Evolutionary conservation across 352 stramenopile genomes (phyloP), one percentile per base, ranked within the genome.

Genomic region (Globisporangium perplexum): DNA sequence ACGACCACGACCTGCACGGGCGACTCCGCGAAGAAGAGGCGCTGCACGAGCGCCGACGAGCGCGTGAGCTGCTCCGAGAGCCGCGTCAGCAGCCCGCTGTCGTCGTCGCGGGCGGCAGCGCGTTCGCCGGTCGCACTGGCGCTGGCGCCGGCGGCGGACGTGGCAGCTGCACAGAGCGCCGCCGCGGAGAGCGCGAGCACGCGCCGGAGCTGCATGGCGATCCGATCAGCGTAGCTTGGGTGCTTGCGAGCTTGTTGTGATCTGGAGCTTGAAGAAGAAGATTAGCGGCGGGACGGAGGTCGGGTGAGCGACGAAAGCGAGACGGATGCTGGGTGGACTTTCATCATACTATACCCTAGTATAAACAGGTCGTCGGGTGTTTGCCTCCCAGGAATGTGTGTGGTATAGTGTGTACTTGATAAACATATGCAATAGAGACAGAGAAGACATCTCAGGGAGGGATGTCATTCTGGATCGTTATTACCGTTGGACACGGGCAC

Each of bases 131-230:
- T 45, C 39, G n/a, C 18, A 11, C 7, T 28, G n/a, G 20, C 11
- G 41, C 18, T 44, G 38, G 51, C 26, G 20, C 18, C 55, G 24
- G 31, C n/a, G 18, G 22, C 30, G 17, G 26, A n/a, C 1, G 18
- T 28, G 1, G 24, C 23, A 2, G 26, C 26, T 22, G 43, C 50
- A 3, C 24, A 36, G 26, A 28, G 24, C 18, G 46, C 45, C 18
- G 45, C 46, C n/a, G 24, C 28, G 42, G 55, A 41, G 35, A 95
- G 65, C 30, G 85, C 81, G 30, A 83, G 79, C 53, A 78, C 70
- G 26, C 81, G 83, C 83, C 81, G 91, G 23, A 95, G 33, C 45
- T 95, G 77, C 56, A 88, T 78, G 49, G 90, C 74, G 45, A 50
- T 20, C 24, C 12, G 86, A 17, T 53, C 30, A 55, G n/a, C n/a